phyloP scores from a whole-genome alignment of 2,329 filamentous ascomycete species.

The Plenodomus tracheiphilus region DNA sequence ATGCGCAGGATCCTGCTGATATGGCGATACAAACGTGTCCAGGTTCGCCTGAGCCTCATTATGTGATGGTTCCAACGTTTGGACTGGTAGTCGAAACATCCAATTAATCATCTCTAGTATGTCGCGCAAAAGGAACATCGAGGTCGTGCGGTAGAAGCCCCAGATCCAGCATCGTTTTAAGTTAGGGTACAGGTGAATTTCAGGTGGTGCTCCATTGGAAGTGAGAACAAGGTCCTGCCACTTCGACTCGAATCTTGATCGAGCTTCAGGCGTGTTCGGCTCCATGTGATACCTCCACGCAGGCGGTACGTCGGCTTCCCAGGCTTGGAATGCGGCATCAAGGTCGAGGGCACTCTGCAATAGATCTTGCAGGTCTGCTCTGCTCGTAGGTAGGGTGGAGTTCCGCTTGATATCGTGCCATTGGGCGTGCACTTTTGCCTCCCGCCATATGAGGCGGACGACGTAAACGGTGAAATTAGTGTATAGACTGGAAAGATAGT shows the following conservation, averaged over 20 bases:
- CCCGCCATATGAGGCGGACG: conserved; percentile 29
- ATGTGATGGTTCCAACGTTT: background rate
- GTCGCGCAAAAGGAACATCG: conserved; percentile 33
- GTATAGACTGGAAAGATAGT: conserved; percentile 21
- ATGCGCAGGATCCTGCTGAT: background rate
- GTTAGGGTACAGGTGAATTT: conserved; percentile 29
- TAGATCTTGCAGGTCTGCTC: conserved; percentile 23
- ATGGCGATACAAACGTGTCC: background rate
- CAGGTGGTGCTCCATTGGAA: conserved; percentile 27
- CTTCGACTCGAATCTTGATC: conserved; percentile 21
- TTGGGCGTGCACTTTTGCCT: conserved; percentile 26
- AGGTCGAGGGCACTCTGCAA: conserved; percentile 28
- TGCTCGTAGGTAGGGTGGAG: conserved; percentile 15
- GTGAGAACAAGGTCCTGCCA: conserved; percentile 29
- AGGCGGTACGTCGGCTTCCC: conserved; percentile 24
- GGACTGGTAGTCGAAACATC: conserved; percentile 28
- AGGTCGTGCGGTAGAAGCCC: conserved; percentile 35
- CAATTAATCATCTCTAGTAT: conserved; percentile 36
- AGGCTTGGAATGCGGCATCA: conserved; percentile 29
- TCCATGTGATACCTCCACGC: conserved; percentile 24
- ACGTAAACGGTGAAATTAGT: conserved; percentile 24
- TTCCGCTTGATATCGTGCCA: conserved; percentile 33
- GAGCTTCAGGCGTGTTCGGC: conserved; percentile 26
- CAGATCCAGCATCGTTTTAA: conserved; percentile 32
- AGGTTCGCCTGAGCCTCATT: conserved; percentile 3